A percentile compares a stretch with the other conserved stretches of the same genome.
Evolutionary conservation across 352 stramenopile species (phyloP).

Genomic region (Hyaloperonospora brassicae): DNA sequence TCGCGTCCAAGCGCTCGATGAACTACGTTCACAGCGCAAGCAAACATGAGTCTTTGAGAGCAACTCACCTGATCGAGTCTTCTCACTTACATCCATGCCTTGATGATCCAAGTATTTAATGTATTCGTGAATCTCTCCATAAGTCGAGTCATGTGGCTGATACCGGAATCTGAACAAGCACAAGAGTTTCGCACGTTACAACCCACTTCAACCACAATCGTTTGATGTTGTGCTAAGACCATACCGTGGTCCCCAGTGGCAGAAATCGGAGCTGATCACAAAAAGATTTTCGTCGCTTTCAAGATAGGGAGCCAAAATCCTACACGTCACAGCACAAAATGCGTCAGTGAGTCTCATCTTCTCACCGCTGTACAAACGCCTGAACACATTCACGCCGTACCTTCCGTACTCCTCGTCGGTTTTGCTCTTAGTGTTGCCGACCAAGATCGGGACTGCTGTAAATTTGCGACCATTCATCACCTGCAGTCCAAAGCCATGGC

Average conservation of each 20-base stretch:
- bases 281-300: conserved; percentile 89
- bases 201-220: neutral
- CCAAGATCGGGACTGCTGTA: conserved; percentile 91
- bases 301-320: conserved; percentile 90
- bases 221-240: neutral
- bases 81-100: conserved; percentile 77
- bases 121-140: conserved; percentile 91
- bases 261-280: conserved; percentile 96
- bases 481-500: too few relatives aligned
- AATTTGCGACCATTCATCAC: conserved; percentile 71
- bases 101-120: too few relatives aligned
- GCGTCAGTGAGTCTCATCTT: neutral
- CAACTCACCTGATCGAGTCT: neutral
- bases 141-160: conserved; percentile 72
- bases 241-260: conserved; percentile 90
- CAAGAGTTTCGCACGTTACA: neutral
- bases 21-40: conserved; percentile 31
- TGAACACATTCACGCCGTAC: conserved; percentile 22
- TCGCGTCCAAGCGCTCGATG: conserved; percentile 87
- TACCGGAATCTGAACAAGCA: conserved; percentile 80
- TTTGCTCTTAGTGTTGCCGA: conserved; percentile 86
- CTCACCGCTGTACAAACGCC: too few relatives aligned
- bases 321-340: conserved; percentile 18
- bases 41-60: conserved; percentile 1
- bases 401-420: conserved; percentile 83